These are phyloP conservation scores for Alternaria gaisen DNA, from an alignment of 2,329 filamentous ascomycete species.

Conservation along the genomic window DNA sequence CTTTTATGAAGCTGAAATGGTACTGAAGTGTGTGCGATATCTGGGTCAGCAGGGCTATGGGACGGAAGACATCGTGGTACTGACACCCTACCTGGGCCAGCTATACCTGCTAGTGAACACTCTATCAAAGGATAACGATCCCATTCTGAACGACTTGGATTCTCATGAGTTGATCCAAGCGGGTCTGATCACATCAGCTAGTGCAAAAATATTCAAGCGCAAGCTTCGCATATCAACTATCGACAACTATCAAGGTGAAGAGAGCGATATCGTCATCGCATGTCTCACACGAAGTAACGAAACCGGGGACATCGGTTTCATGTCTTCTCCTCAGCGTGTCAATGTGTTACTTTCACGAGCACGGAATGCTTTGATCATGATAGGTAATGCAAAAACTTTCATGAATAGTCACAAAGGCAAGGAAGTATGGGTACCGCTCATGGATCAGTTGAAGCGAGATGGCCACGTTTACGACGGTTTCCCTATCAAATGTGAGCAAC, in stretches of 20 bases:
- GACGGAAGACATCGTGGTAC: conserved; percentile 70
- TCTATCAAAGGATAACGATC: conserved; percentile 67
- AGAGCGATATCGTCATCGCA: conserved; percentile 75
- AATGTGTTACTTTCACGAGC: conserved; percentile 77
- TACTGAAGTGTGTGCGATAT: conserved; percentile 71
- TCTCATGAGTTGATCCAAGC: conserved; percentile 68
- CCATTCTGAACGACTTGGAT: conserved; percentile 74
- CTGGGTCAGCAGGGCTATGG: conserved; percentile 76
- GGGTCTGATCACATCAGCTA: conserved; percentile 66
- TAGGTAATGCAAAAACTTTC: conserved; percentile 76
- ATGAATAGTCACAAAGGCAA: conserved; percentile 66
- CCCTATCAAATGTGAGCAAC: conserved; percentile 47
- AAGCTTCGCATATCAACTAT: conserved; percentile 73
- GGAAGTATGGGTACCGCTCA: conserved; percentile 65
- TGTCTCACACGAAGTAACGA: conserved; percentile 74
- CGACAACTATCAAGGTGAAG: conserved; percentile 82
- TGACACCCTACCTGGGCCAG: conserved; percentile 78
- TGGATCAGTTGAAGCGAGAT: conserved; percentile 63
- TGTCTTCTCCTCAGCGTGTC: conserved; percentile 70
- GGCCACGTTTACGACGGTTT: conserved; percentile 56
- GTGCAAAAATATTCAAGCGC: conserved; percentile 61
- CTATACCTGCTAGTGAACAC: conserved; percentile 64
- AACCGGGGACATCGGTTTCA: conserved; percentile 73
- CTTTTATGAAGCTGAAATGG: conserved; percentile 70
- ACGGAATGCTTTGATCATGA: conserved; percentile 70